Conservation (phyloP, 2,329 filamentous ascomycete genomes). For the Aspergillus pseudoviridinutans region DNA sequence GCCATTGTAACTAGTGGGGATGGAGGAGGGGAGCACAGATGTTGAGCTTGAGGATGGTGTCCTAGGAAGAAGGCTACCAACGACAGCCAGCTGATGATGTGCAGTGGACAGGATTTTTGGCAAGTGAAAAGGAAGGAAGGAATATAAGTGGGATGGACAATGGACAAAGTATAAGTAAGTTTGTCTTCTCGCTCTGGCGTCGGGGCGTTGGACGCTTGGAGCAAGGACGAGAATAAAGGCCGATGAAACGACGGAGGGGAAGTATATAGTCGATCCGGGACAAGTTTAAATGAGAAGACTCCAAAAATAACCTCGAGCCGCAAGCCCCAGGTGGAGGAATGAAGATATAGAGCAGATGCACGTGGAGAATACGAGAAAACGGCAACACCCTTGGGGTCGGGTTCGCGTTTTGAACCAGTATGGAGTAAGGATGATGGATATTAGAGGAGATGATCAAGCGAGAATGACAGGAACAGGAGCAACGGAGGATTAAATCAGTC, state of each 20-base stretch:
- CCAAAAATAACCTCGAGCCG: conserved; percentile 23
- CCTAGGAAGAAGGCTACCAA: neutral
- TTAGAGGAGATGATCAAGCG: conserved; percentile 3
- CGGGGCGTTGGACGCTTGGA: neutral
- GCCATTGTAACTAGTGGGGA: conserved; percentile 58
- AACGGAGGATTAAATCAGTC: conserved; percentile 4
- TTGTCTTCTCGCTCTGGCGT: neutral
- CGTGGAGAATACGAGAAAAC: conserved; percentile 27
- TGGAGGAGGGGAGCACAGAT: neutral
- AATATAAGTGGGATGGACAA: neutral
- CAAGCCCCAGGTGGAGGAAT: conserved; percentile 14
- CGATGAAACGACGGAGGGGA: neutral
- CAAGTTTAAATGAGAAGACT: conserved; percentile 4
- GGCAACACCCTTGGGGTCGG: conserved; percentile 9
- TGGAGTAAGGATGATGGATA: conserved; percentile 6
- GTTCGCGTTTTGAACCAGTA: neutral
- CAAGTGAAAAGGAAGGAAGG: neutral
- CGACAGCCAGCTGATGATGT: neutral
- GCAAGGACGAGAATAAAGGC: neutral
- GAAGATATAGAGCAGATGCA: conserved; percentile 15
- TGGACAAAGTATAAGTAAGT: neutral
- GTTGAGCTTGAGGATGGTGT: neutral
- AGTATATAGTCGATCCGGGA: neutral
- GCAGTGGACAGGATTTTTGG: neutral
- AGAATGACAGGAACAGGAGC: conserved; percentile 1